phyloP scores from a whole-genome alignment of 352 stramenopile species.

The Globisporangium nodosum region DNA sequence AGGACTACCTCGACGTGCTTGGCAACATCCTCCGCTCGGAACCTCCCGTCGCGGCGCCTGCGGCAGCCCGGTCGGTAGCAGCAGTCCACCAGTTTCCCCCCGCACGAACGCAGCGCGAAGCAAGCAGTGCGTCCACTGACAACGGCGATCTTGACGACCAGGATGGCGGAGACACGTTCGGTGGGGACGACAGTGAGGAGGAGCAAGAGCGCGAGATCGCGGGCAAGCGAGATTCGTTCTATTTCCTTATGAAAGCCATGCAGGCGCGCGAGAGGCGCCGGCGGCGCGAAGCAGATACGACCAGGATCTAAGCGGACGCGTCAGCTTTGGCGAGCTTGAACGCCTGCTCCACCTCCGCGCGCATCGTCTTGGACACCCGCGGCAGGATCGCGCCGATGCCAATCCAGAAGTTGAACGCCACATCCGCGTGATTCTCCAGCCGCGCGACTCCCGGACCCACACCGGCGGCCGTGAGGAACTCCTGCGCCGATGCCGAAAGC shows the following conservation, averaged over 20 bases:
- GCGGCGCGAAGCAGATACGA: constrained; percentile 2
- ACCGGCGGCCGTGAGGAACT: constrained; percentile 21
- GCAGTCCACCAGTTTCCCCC: constrained; percentile 9
- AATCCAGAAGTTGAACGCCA: constrained; percentile 77
- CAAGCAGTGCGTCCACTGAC: not conserved
- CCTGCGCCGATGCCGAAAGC: constrained; percentile 33
- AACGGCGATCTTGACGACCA: not conserved
- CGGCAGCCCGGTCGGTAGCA: not conserved
- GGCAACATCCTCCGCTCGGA: constrained; percentile 56
- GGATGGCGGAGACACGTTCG: not conserved
- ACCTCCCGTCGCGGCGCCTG: not conserved
- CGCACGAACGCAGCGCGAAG: not conserved
- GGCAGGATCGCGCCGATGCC: constrained; percentile 64
- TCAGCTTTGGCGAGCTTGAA: constrained; percentile 17
- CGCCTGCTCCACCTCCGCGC: constrained; percentile 44
- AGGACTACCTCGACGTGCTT: constrained; percentile 60
- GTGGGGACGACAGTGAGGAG: not conserved
- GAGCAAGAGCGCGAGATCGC: constrained; percentile 22
- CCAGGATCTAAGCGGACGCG: not conserved
- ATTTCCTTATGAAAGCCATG: constrained; percentile 65
- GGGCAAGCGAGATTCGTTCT: constrained; percentile 73
- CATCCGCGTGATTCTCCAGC: constrained; percentile 25
- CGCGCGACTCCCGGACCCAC: constrained; percentile 60
- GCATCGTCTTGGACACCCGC: constrained; percentile 68
- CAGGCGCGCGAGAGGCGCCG: constrained; percentile 17